Evolutionary conservation across 257 asterid genomes (phyloP), one percentile per base, ranked within the genome.

Genomic region (Thymus quinquecostatus): DNA sequence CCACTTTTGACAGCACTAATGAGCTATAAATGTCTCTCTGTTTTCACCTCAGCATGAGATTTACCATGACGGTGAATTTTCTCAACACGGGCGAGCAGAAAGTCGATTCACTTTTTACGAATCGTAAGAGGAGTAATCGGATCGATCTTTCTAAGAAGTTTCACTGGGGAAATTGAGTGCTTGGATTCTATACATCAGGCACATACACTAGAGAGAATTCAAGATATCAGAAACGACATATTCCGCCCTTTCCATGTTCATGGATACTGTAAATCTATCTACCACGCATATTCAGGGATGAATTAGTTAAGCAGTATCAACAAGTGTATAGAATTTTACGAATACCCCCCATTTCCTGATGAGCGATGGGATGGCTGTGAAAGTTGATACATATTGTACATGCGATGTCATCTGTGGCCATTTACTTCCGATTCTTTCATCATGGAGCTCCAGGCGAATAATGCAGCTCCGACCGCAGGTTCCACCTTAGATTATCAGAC

Each of bases 391-490:
- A 64, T 45, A 66, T 57, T 55, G 43, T 79, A 48, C 59, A 45
- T 13, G 51, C 32, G 38, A 65, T 58, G 79, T 84, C 80, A 91
- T 72, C 88, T 74, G 68, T 81, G 87, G 71, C 83, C 86, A 66
- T 85, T 85, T 32, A 41, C 78, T 67, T 45, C 65, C 10, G 70
- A 59, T 71, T 85, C 96, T 71, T 81, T 85, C 88, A 79, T 75
- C 79, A 85, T 66, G 78, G 79, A 74, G 80, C 80, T 85, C 92
- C 91, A 87, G 29, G 96, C 97, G 68, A 86, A 82, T 72, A 93
- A 77, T 10, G 97, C 98, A 72, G 98, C 96, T 75, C 98, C 98
- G 40, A 84, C 67, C 8, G 96, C 98, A 83, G 98, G 98, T 82
- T 91, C 97, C 71, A 86, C 88, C 98, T 91, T 77, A 69, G 12